Percentiles rank a stretch among this genome's conserved stretches.
phyloP scores from a whole-genome alignment of 2,329 filamentous ascomycete genomes.

The Periconia sp. region DNA sequence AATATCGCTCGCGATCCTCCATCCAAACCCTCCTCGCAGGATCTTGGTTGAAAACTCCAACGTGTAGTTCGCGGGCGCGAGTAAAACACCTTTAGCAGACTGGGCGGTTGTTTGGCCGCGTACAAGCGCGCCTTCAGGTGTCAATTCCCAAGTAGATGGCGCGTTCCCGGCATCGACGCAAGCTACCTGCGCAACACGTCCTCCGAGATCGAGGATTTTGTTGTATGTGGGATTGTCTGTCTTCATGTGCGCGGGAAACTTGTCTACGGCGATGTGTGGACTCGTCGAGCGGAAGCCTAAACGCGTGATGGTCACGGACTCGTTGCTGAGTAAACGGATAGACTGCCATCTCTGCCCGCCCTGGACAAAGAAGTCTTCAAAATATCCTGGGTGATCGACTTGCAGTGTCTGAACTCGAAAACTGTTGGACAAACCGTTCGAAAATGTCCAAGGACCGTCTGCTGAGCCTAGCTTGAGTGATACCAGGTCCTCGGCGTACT shows the following conservation, averaged over 20 bases:
- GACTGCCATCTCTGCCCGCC: slow-evolving; percentile 48
- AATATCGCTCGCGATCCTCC: slow-evolving; percentile 32
- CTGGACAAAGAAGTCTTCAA: slow-evolving; percentile 42
- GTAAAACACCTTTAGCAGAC: slow-evolving; percentile 11
- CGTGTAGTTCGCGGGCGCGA: slow-evolving; percentile 38
- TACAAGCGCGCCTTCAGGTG: slow-evolving; percentile 38
- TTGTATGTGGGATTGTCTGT: slow-evolving; percentile 35
- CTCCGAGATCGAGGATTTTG: slow-evolving; percentile 44
- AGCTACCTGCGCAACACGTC: slow-evolving; percentile 32
- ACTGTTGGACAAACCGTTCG: slow-evolving; percentile 18
- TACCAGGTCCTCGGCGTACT: slow-evolving; percentile 9
- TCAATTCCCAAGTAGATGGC: slow-evolving; percentile 33
- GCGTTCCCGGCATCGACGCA: slow-evolving; percentile 45
- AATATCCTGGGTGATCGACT: slow-evolving; percentile 29
- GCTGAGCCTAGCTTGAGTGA: slow-evolving; percentile 1
- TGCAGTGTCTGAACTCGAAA: slow-evolving; percentile 46
- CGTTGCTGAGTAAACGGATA: slow-evolving; percentile 39
- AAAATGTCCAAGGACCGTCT: slow-evolving; percentile 21
- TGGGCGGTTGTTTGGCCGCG: slow-evolving; percentile 36
- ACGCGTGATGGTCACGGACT: slow-evolving; percentile 30
- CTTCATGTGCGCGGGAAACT: slow-evolving; percentile 33
- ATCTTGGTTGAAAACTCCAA: slow-evolving; percentile 44
- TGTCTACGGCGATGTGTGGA: slow-evolving; percentile 17
- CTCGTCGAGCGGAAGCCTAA: slow-evolving; percentile 39
- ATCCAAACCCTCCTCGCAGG: slow-evolving; percentile 42